Base-by-base conservation (phyloP, 2,329 filamentous ascomycete genomes). In the Metarhizium brunneum region DNA sequence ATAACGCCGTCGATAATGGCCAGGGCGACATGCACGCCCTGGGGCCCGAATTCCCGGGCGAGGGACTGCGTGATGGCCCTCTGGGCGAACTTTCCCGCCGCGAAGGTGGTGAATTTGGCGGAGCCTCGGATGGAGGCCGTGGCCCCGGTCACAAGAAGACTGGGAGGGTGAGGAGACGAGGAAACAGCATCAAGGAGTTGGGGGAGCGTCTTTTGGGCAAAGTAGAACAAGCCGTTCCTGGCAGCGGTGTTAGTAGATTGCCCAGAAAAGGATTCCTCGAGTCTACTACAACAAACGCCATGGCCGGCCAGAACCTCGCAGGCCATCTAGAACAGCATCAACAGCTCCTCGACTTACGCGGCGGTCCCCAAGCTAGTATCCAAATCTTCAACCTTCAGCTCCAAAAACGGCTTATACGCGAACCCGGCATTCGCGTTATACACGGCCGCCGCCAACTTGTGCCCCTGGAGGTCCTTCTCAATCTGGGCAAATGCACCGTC, bases 1-100 rank as follows among this genome's bases (percentile, higher is more conserved):
- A 96, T 95, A 1, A 89, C 80, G 0, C 90, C 91, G 66, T 96
- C 91, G 54, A 95, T 85, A 58, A 95, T 83, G 5, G 86, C 84
- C 71, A 95, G 89, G 0, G 86, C 82, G 1, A 95, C 86, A 68
- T 96, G 91, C 2, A 96, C 81, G 2, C 91, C 91, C 68, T 88
- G 77, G 0, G 91, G 90, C 0, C 87, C 88, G 69, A 94, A 96
- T 68, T 96, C 91, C 56, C 87, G 81, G 0, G 90, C 88, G 30
- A 95, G 76, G 38, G 82, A 87, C 69, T 92, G 89, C 0, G 81
- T 79, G 52, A 95, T 71, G 0, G 86, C 89, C 36, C 91, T 79
- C 62, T 87, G 73, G 4, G 88, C 90, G 67, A 90, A 95, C 68
- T 95, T 95, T 32, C 86, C 87, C 2, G 84, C 82, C 0, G 90